phyloP scores from a whole-genome alignment of 805 yeast species.

The Starmerella cellae region DNA sequence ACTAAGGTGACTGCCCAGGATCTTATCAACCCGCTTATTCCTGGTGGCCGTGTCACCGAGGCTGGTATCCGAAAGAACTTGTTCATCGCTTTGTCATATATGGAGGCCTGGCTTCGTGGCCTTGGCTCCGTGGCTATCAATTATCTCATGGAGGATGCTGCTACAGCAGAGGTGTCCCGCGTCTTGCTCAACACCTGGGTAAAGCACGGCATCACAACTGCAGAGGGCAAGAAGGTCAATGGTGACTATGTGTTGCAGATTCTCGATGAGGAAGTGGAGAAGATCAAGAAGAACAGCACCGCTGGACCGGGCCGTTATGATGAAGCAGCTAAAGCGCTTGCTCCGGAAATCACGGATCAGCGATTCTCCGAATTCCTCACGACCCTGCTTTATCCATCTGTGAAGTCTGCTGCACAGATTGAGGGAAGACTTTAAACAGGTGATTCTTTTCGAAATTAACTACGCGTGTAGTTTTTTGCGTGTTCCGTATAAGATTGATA shows the following conservation, averaged over 20 bases:
- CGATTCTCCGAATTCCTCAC: conserved; percentile 55
- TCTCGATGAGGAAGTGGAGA: conserved; percentile 43
- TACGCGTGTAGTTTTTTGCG: background rate
- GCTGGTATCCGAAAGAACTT: conserved; percentile 52
- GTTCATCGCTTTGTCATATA: conserved; percentile 51
- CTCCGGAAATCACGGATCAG: conserved; percentile 53
- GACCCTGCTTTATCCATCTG: conserved; percentile 44
- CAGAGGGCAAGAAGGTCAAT: conserved; percentile 42
- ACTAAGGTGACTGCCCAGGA: conserved; percentile 43
- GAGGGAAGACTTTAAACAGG: conserved; percentile 21
- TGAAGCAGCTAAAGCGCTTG: conserved; percentile 43
- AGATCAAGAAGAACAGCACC: conserved; percentile 36
- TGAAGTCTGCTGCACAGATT: conserved; percentile 27
- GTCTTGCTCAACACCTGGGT: conserved; percentile 67
- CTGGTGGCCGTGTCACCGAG: conserved; percentile 49
- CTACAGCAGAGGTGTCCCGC: conserved; percentile 67
- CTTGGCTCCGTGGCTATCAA: conserved; percentile 63
- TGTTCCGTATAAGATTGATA: background rate
- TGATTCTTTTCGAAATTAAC: background rate
- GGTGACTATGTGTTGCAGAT: conserved; percentile 38
- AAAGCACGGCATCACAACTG: conserved; percentile 45
- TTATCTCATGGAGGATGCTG: conserved; percentile 67
- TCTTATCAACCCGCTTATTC: conserved; percentile 46
- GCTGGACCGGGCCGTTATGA: conserved; percentile 39
- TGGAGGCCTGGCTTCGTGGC: conserved; percentile 64